phyloP scores from a whole-genome alignment of 176 grass and related monocot species.

The Oryza meridionalis region DNA sequence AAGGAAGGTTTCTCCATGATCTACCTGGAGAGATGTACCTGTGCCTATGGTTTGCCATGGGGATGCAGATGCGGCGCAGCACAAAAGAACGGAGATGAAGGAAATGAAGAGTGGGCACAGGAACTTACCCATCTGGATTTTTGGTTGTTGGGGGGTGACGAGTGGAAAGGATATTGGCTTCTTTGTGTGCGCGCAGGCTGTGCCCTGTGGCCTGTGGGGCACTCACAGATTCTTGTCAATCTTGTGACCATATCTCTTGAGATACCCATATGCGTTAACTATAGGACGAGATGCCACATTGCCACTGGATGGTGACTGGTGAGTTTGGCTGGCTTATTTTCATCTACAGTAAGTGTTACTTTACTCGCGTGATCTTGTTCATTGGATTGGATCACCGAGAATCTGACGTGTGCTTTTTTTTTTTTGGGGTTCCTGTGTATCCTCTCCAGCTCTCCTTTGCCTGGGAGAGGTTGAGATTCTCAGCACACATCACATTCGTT shows the following conservation, averaged over 20 bases:
- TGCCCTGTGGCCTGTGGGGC: background rate
- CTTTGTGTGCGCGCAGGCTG: background rate
- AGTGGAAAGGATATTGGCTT: background rate
- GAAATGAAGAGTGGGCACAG: constrained; percentile 23
- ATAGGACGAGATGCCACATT: background rate
- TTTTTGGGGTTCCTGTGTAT: background rate
- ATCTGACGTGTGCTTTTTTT: background rate
- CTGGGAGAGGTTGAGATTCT: background rate
- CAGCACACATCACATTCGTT: background rate
- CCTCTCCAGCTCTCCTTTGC: background rate
- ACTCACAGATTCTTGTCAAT: background rate
- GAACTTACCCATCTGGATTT: constrained; percentile 22
- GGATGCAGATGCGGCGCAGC: constrained; percentile 34
- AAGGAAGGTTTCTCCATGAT: constrained; percentile 38
- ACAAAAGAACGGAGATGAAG: constrained; percentile 32
- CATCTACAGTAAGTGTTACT: background rate
- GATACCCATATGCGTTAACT: background rate
- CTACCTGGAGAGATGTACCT: constrained; percentile 48
- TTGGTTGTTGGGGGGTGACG: background rate
- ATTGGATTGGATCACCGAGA: background rate
- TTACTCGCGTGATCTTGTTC: background rate
- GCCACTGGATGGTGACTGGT: background rate
- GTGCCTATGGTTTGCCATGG: constrained; percentile 39
- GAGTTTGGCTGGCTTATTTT: background rate
- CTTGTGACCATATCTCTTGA: background rate